phyloP scores from a whole-genome alignment of 305 asterid species.

The Fraxinus platypoda region DNA sequence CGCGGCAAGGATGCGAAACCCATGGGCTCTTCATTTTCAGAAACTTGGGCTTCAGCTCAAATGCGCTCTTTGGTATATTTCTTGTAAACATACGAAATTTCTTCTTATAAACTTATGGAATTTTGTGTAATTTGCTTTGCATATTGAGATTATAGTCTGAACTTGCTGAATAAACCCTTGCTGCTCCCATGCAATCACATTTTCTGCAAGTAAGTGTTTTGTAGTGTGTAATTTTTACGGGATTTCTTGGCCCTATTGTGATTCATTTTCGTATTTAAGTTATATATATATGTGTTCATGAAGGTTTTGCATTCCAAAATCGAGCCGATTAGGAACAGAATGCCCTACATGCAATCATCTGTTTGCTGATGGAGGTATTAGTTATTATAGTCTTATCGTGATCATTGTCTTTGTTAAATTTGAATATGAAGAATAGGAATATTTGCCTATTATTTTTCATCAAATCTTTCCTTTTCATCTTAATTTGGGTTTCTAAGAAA shows the following conservation, averaged over 20 bases:
- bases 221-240: not conserved
- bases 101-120: not conserved
- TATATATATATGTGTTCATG: slow-evolving; percentile 13
- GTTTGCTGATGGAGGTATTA: slow-evolving; percentile 49
- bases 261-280: not conserved
- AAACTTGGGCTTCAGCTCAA: slow-evolving; percentile 79
- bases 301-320: slow-evolving; percentile 54
- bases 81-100: not conserved
- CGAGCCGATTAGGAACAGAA: slow-evolving; percentile 31
- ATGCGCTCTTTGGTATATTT: slow-evolving; percentile 65
- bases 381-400: not conserved
- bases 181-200: slow-evolving; percentile 89
- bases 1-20: slow-evolving; percentile 47
- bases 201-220: slow-evolving; percentile 69
- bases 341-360: slow-evolving; percentile 68
- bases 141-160: slow-evolving; percentile 44
- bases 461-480: not conserved
- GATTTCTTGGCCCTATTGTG: not conserved
- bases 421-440: not conserved
- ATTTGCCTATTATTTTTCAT: not conserved
- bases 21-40: slow-evolving; percentile 67
- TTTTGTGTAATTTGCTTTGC: not conserved
- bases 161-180: slow-evolving; percentile 61
- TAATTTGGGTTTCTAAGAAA: not conserved
- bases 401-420: not conserved